phyloP scores from a whole-genome alignment of 2,329 filamentous ascomycete genomes.

The Lasiodiplodia sp. region DNA sequence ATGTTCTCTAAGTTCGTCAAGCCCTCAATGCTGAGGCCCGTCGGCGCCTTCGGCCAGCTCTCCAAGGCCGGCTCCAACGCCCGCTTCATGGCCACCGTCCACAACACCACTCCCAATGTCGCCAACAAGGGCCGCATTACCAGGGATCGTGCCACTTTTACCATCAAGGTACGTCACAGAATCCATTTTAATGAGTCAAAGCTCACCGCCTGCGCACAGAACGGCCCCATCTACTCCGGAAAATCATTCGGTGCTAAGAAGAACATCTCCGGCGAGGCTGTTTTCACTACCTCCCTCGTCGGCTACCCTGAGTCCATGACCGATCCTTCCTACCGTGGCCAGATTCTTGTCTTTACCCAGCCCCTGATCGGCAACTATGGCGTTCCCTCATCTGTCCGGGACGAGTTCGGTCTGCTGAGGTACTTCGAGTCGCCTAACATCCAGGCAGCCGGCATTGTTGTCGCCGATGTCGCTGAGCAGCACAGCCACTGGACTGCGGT shows the following conservation, averaged over 20 bases:
- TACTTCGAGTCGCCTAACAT: slow-evolving; percentile 99
- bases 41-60: slow-evolving; percentile 54
- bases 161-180: slow-evolving; percentile 75
- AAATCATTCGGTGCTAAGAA: slow-evolving; percentile 95
- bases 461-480: slow-evolving; percentile 89
- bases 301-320: slow-evolving; percentile 92
- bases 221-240: slow-evolving; percentile 94
- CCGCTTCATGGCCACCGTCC: slow-evolving; percentile 70
- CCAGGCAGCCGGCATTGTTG: slow-evolving; percentile 93
- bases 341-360: slow-evolving; percentile 98
- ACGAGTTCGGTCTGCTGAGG: slow-evolving; percentile 89
- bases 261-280: slow-evolving; percentile 97
- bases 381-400: slow-evolving; percentile 84
- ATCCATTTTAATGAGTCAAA: slow-evolving; percentile 1
- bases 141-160: slow-evolving; percentile 86
- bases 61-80: slow-evolving; percentile 52
- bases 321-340: slow-evolving; percentile 75
- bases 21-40: slow-evolving; percentile 55
- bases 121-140: slow-evolving; percentile 69
- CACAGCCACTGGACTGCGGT: slow-evolving; percentile 99
- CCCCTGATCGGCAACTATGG: slow-evolving; percentile 99
- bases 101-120: slow-evolving; percentile 70
- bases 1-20: slow-evolving; percentile 65
- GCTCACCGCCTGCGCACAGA: slow-evolving; percentile 55
- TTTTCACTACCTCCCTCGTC: slow-evolving; percentile 97